phyloP scores from a whole-genome alignment of 768 basidiomycete species.

The Mycena epipterygia region DNA sequence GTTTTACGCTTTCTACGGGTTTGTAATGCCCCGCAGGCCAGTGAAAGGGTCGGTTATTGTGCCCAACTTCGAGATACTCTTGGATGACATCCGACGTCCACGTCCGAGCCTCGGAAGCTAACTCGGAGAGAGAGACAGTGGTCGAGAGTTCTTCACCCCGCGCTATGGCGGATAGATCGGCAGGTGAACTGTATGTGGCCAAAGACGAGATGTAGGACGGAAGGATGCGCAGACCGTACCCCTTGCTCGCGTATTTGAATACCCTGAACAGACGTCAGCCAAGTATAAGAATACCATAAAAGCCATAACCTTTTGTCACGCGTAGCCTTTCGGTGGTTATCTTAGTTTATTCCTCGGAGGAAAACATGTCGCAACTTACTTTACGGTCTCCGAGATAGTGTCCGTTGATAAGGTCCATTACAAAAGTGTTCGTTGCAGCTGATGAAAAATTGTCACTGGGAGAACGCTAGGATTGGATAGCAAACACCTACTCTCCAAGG shows the following conservation, averaged over 20 bases:
- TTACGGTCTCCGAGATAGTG: constrained; percentile 36
- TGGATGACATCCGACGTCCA: constrained; percentile 28
- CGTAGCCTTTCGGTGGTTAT: neutral
- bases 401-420: constrained; percentile 36
- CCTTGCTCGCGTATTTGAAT: constrained; percentile 38
- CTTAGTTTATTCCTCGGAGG: neutral
- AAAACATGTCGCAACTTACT: neutral
- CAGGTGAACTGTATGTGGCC: constrained; percentile 8
- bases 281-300: too few relatives aligned
- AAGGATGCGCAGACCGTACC: constrained; percentile 36
- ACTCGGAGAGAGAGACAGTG: neutral
- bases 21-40: constrained; percentile 8
- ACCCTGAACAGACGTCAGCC: constrained; percentile 15
- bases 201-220: constrained; percentile 30
- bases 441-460: neutral
- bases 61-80: constrained; percentile 22
- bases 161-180: neutral
- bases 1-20: constrained; percentile 8
- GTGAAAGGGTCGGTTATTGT: constrained; percentile 18
- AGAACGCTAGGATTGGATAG: neutral
- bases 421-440: constrained; percentile 27
- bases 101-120: neutral
- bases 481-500: constrained; percentile 33
- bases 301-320: constrained; percentile 26
- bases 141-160: neutral